Conservation (phyloP, 306 rosid genomes). For the Senna tora region DNA sequence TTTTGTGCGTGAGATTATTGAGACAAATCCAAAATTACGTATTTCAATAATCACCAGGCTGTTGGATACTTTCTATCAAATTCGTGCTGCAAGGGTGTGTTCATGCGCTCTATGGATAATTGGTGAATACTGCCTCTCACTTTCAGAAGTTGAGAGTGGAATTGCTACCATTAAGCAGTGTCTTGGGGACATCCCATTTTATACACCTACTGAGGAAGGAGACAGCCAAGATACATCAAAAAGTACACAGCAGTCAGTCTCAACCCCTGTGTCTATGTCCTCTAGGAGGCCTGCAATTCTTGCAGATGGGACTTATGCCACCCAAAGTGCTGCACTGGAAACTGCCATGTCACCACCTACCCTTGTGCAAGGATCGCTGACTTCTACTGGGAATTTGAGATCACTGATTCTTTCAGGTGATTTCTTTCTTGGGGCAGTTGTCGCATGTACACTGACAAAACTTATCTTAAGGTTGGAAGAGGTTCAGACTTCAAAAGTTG, state of each 20-base stretch:
- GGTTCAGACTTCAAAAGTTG: slow-evolving; percentile 82
- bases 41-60: slow-evolving; percentile 86
- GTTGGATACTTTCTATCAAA: slow-evolving; percentile 92
- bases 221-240: slow-evolving; percentile 70
- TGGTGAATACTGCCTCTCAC: slow-evolving; percentile 90
- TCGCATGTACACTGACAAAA: slow-evolving; percentile 86
- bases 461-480: slow-evolving; percentile 91
- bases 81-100: slow-evolving; percentile 90
- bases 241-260: slow-evolving; percentile 56
- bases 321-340: slow-evolving; percentile 96
- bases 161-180: slow-evolving; percentile 78
- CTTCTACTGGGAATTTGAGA: slow-evolving; percentile 86
- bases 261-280: slow-evolving; percentile 71
- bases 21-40: slow-evolving; percentile 90
- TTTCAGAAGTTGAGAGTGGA: slow-evolving; percentile 90
- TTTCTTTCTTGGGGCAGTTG: slow-evolving; percentile 91
- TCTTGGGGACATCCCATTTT: slow-evolving; percentile 95
- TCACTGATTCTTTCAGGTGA: slow-evolving; percentile 90
- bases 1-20: slow-evolving; percentile 92
- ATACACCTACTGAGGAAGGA: slow-evolving; percentile 74
- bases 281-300: slow-evolving; percentile 95
- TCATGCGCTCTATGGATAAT: slow-evolving; percentile 96
- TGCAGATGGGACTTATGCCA: slow-evolving; percentile 98
- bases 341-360: slow-evolving; percentile 91
- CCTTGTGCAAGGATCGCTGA: slow-evolving; percentile 74